Percentiles rank a stretch among this genome's conserved stretches.
Conservation (phyloP, 805 yeast genomes). For the Yarrowia divulgata region DNA sequence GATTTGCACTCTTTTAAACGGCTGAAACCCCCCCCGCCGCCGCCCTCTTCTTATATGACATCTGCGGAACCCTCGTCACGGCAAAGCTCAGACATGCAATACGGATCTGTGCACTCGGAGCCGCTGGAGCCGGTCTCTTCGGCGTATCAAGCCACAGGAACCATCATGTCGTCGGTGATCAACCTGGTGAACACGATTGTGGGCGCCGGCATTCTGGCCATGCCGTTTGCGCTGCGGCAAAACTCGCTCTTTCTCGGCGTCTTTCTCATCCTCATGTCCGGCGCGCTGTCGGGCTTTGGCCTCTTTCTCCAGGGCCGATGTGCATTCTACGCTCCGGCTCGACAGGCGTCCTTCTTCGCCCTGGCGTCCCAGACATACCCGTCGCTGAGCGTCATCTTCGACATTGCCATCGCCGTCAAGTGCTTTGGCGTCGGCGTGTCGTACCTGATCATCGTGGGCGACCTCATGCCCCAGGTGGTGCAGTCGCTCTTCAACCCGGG, state of each 20-base stretch:
- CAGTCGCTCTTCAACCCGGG: constrained; percentile 45
- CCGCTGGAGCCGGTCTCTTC: constrained; percentile 13
- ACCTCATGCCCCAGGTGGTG: constrained; percentile 66
- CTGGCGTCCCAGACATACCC: constrained; percentile 75
- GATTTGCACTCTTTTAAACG: neutral
- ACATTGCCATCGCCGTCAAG: constrained; percentile 74
- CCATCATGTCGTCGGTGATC: constrained; percentile 62
- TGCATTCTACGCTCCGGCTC: constrained; percentile 61
- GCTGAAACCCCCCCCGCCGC: neutral
- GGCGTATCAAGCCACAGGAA: constrained; percentile 47
- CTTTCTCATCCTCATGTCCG: constrained; percentile 63
- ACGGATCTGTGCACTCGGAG: constrained; percentile 15
- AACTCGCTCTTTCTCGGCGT: constrained; percentile 69
- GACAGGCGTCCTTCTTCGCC: constrained; percentile 73
- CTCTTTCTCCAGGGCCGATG: constrained; percentile 67
- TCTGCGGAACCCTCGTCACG: neutral
- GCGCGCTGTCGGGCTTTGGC: constrained; percentile 70
- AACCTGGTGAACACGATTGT: constrained; percentile 75
- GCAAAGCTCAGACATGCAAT: constrained; percentile 12
- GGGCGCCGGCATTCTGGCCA: constrained; percentile 80
- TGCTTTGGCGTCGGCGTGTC: constrained; percentile 84
- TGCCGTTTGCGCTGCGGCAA: constrained; percentile 72
- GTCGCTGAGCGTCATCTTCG: constrained; percentile 68
- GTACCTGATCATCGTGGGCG: constrained; percentile 76
- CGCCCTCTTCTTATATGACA: constrained; percentile 1